Evolutionary conservation across 2,329 filamentous ascomycete genomes (phyloP), one percentile per base, ranked within the genome.

Genomic region (Hymenoscyphus infarciens): DNA sequence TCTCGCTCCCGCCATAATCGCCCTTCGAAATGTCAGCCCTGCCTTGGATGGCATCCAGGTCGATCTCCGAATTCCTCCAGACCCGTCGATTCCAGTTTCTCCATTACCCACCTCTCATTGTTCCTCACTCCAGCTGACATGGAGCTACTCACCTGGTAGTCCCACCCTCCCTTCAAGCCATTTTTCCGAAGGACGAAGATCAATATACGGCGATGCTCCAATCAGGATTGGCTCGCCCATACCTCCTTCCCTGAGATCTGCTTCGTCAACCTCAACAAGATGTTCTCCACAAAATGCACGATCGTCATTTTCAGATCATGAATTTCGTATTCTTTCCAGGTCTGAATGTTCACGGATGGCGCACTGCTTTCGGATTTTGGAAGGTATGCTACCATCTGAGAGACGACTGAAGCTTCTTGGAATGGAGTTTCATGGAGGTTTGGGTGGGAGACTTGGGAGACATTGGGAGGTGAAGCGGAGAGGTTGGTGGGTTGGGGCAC

Each of bases 331-430:
- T n/a, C 16, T 56, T 6, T 16, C 13, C 6, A 56, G 22, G 16
- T 16, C 29, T 6, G 54, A 56, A 8, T 56, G 29, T n/a, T 33
- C 27, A 2, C 33, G 29, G 16, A 35, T 56, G 16, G 27, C 33
- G 16, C 33, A 35, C 5, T 35, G 29, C 11, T 38, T 56, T 33
- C 29, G 31, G 5, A 13, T 35, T 7, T 22, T 56, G 29, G 54
- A 56, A 29, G 16, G 54, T 19, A 56, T 56, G 54, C 19, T 56
- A 19, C 54, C 54, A 8, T 16, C 5, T 16, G 16, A 56, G 29
- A 11, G 54, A 56, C n/a, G 54, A 4, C 33, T 56, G 29, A 38
- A 56, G 54, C 35, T 56, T 35, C 15, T 56, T 10, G 54, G 54
- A 22, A 31, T 56, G 54, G 27, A 56, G 29, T 33, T 22, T 11